A percentile compares a stretch with the other conserved stretches of the same genome.
Conservation (phyloP, 2,329 filamentous ascomycete genomes). For the Diaporthe velutina region DNA sequence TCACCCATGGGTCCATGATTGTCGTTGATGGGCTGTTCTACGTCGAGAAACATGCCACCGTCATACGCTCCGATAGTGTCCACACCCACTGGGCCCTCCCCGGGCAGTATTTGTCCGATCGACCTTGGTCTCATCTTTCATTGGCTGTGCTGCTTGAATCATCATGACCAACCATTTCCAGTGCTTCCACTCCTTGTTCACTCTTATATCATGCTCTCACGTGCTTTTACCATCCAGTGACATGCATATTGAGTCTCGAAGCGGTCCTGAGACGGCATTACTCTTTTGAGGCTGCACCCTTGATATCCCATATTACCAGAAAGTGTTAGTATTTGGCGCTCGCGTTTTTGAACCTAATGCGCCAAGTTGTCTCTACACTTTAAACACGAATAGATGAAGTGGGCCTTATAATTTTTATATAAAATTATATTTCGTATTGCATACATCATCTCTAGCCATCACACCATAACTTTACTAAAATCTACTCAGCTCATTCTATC, state of each 20-base stretch:
- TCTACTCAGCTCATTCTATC: too few relatives aligned
- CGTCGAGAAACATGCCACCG: slow-evolving; percentile 2
- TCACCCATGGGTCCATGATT: slow-evolving; percentile 1
- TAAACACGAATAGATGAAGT: background rate
- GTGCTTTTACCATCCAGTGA: background rate
- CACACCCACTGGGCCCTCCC: background rate
- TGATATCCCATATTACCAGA: background rate
- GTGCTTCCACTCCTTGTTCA: background rate
- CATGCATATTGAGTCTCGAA: background rate
- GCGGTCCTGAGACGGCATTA: background rate
- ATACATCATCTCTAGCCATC: too few relatives aligned
- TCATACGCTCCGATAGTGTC: background rate
- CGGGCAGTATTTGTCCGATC: background rate
- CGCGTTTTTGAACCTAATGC: background rate
- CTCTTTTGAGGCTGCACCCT: too few relatives aligned
- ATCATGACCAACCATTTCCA: background rate
- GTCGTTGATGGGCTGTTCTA: slow-evolving; percentile 1
- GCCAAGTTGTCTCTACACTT: too few relatives aligned
- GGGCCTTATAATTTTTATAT: background rate
- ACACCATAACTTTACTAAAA: too few relatives aligned
- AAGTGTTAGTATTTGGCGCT: background rate
- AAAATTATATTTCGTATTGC: too few relatives aligned
- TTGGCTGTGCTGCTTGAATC: background rate
- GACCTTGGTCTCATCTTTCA: background rate
- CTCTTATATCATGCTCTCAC: background rate